A percentile compares a stretch with the other conserved stretches of the same genome.
These are phyloP conservation scores for Ajuga reptans DNA, from an alignment of 305 asterid species.

Conservation along the genomic window DNA sequence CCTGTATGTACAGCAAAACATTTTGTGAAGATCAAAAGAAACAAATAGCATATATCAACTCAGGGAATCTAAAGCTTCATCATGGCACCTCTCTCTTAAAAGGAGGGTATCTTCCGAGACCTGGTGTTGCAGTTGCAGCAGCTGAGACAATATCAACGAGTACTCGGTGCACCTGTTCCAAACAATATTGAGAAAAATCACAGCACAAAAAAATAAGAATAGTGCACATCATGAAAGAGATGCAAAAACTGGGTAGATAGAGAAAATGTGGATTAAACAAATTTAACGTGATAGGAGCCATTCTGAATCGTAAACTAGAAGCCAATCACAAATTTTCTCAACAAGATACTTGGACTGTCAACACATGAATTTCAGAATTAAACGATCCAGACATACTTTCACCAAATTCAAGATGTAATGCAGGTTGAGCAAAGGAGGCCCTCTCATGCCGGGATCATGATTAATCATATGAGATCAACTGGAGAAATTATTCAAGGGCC, in stretches of 20 bases:
- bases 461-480: background rate
- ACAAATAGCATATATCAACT: background rate
- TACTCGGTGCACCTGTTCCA: conserved; percentile 67
- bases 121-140: conserved; percentile 97
- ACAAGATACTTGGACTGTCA: background rate
- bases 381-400: background rate
- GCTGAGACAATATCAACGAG: conserved; percentile 84
- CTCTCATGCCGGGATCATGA: background rate
- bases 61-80: background rate
- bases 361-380: background rate
- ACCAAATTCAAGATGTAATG: background rate
- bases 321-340: background rate
- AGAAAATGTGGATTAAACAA: background rate
- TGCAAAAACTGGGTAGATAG: background rate
- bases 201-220: background rate
- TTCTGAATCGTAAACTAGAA: background rate
- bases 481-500: background rate
- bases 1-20: conserved; percentile 35
- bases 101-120: conserved; percentile 99
- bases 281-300: background rate
- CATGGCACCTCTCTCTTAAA: conserved; percentile 82
- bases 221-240: background rate
- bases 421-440: background rate
- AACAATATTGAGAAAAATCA: background rate
- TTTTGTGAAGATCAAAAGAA: conserved; percentile 9